These are phyloP conservation scores for Coniferiporia sulphurascens DNA, from an alignment of 1,284 basidiomycete genomes.

Conservation along the genomic window DNA sequence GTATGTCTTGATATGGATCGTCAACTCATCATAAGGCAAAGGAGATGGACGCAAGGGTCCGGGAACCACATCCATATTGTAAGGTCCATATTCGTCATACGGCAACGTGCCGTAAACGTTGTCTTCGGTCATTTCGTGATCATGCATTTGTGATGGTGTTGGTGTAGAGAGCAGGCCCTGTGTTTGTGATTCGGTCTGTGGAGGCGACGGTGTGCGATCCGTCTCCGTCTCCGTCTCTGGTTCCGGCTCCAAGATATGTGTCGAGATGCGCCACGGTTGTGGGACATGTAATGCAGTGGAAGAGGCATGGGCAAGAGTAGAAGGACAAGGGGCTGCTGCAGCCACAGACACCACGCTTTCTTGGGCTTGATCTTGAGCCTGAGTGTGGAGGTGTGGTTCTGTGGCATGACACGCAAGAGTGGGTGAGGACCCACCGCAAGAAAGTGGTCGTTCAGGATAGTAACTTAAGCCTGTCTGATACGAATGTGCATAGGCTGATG, in stretches of 20 bases:
- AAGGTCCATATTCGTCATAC: constrained; percentile 57
- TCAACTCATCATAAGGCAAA: constrained; percentile 63
- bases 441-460: not conserved
- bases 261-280: constrained; percentile 12
- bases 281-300: constrained; percentile 9
- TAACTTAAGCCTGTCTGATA: not conserved
- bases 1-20: constrained; percentile 64
- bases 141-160: constrained; percentile 39
- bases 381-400: not conserved
- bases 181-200: not conserved
- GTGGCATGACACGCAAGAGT: constrained; percentile 1
- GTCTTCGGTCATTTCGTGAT: constrained; percentile 47
- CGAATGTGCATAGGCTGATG: not conserved
- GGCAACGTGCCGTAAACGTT: constrained; percentile 48
- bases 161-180: constrained; percentile 30
- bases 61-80: constrained; percentile 55
- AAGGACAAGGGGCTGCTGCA: too few relatives aligned
- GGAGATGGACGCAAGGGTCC: constrained; percentile 57
- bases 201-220: not conserved
- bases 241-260: constrained; percentile 7
- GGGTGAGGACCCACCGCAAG: not conserved
- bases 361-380: not conserved
- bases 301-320: not conserved
- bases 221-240: constrained; percentile 2
- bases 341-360: not conserved